Evolutionary conservation across 495 filamentous ascomycete species (phyloP), one percentile per base, ranked within the genome.

Genomic region (Lentithecium fluviatile): DNA sequence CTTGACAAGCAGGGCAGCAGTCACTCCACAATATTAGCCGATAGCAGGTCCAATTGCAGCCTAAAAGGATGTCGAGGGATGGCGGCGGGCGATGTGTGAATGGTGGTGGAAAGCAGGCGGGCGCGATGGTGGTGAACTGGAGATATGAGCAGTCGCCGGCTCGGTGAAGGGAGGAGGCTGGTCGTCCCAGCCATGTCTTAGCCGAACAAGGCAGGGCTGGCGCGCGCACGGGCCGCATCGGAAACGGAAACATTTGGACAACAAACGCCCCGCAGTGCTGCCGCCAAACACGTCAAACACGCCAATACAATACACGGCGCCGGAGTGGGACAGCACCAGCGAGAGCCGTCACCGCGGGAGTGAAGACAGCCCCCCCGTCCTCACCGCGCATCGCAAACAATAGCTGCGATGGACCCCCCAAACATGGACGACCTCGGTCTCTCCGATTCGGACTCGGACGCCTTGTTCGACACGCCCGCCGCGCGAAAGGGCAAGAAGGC

Each of bases 391-490:
- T 20, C 19, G n/a, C 20, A 26, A 25, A 19, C 32, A n/a, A n/a
- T n/a, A n/a, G 13, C 21, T 43, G 0, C 60, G 32, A 67, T 58
- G 59, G 60, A 56, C 26, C 29, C 52, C 12, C 52, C 57, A 11
- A 58, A 26, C 34, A 45, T 74, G 24, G 60, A 48, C 49, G 48
- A 58, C 38, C 62, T 73, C 11, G 48, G 43, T 46, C 68, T 68
- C 24, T 68, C 66, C 20, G 85, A 88, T 51, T 79, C 79, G 38
- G 83, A 88, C 53, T 78, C 82, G 5, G 87, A 90, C 63, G 80
- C 87, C 55, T 82, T 91, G 52, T 89, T 87, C 76, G 80, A 88
- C 45, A 90, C 88, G 4, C 89, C 89, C 2, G 84, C 86, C n/a
- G 47, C 53, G 40, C 66, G 62, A 15, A 57, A 62, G 45, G 32